Conservation (phyloP, 2,329 filamentous ascomycete species). For the Metarhizium album region DNA sequence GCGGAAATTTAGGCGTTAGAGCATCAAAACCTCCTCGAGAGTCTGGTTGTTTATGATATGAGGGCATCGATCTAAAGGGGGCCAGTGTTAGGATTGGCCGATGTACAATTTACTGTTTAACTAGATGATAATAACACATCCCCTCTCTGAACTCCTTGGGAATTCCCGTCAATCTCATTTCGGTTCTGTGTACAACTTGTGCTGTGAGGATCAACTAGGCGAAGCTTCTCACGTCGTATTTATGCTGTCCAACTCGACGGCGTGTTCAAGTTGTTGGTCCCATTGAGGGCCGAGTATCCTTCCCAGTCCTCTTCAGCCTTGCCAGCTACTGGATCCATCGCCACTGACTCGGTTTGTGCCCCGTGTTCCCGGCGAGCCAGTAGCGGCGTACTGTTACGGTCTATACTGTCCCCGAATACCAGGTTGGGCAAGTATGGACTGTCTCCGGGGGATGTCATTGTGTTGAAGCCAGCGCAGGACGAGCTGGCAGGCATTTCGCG, state of each 20-base stretch:
- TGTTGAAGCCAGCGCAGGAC: conserved; percentile 1
- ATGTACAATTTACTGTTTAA: conserved; percentile 22
- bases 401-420: background rate
- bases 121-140: conserved; percentile 46
- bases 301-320: background rate
- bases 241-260: conserved; percentile 12
- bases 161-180: background rate
- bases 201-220: background rate
- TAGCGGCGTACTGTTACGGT: background rate
- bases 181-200: background rate
- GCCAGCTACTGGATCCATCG: background rate
- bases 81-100: conserved; percentile 27
- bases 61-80: conserved; percentile 31
- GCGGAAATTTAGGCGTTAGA: conserved; percentile 37
- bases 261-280: conserved; percentile 11
- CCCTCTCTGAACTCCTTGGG: conserved; percentile 32
- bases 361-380: background rate
- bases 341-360: background rate
- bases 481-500: background rate
- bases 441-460: background rate
- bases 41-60: conserved; percentile 34
- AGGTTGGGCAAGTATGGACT: background rate
- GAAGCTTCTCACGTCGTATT: background rate
- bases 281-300: conserved; percentile 3
- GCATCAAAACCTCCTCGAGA: conserved; percentile 37